Base-by-base conservation (phyloP, 2,329 filamentous ascomycete genomes). In the Epichloe sp. region DNA sequence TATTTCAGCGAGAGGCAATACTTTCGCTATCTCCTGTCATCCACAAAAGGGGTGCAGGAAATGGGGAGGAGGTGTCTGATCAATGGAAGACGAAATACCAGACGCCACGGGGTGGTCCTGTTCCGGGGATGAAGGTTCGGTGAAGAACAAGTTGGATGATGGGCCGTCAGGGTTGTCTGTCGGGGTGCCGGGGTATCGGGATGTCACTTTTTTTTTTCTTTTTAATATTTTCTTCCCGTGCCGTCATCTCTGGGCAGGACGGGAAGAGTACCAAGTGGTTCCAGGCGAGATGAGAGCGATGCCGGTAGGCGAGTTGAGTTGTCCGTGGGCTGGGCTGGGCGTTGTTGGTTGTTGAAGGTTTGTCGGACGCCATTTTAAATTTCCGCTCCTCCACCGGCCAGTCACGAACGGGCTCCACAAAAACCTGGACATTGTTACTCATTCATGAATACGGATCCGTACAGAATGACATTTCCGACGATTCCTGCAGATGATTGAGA, bases 271-370 rank as follows among this genome's bases (percentile, higher is more conserved):
- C n/a, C 37, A 40, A 17, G 37, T n/a, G 8, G 37, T 40, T n/a
- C 15, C 37, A 17, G 6, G 31, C 43, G 43, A 45, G 43, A 45
- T 45, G 26, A 45, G 42, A 23, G 5, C 3, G 8, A n/a, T 31
- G 26, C 26, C 26, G 10, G 26, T 31, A 3, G 10, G 26, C 26
- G 26, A 31, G 26, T 31, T 31, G 26, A 31, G 26, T 10, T 10
- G 8, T 10, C 26, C 26, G 26, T 31, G 10, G 26, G 26, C 26
- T 31, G 2, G 26, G n/a, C 40, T 19, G 41, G 41, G 31, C 47
- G 49, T 34, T 51, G 49, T 51, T 51, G 49, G 49, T 47, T 42
- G 49, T 47, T 51, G 49, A 51, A 51, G 44, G 49, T 51, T 46
- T 21, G 12, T 23, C 43, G 43, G 26, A 11, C 26, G 8, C 26